Evolutionary conservation across 2,329 filamentous ascomycete species (phyloP), one percentile per base, ranked within the genome.

Genomic region (Rutstroemia sp.): DNA sequence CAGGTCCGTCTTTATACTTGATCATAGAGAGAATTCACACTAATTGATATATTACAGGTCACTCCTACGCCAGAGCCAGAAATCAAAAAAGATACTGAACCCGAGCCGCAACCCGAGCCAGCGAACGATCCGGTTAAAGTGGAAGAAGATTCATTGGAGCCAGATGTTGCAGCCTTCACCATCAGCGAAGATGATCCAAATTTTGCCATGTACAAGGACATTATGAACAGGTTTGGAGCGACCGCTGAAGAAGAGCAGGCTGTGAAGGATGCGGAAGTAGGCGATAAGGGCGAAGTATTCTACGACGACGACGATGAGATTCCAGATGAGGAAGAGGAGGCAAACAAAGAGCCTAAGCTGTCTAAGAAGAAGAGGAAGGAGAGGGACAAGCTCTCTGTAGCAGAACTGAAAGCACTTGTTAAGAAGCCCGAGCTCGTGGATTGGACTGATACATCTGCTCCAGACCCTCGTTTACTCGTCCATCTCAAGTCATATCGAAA

Each of bases 281-380:
- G 80, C 46, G 90, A 92, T 59, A 92, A 95, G 73, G 90, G 91
- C 49, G 87, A 94, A 69, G 81, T 96, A 2, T 90, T 87, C 69
- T 92, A 85, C 66, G 83, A 87, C 62, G 87, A 95, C 60, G 88
- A 95, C 61, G 85, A 92, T 67, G 88, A 92, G 57, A 91, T 95
- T 61, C 89, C 90, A 6, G 87, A 89, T 61, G 90, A 94, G 69
- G 88, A 90, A 46, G 90, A 95, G 34, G 83, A 88, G 63, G 80
- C 79, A 59, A 75, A 76, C 9, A 76, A 75, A 3, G 79, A 80
- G 64, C 78, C 82, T 8, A 92, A 88, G 65, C 71, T 97, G 25
- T 96, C 92, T 30, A 97, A 96, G 74, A 96, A 96, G 78, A 92
- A 95, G 73, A 82, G 88, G 64, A 99, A 97, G 75, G 84, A 88